Evolutionary conservation across 225 moss, liverwort and hornwort genomes (phyloP), one percentile per base, ranked within the genome.

Genomic region (Ulota crispa): DNA sequence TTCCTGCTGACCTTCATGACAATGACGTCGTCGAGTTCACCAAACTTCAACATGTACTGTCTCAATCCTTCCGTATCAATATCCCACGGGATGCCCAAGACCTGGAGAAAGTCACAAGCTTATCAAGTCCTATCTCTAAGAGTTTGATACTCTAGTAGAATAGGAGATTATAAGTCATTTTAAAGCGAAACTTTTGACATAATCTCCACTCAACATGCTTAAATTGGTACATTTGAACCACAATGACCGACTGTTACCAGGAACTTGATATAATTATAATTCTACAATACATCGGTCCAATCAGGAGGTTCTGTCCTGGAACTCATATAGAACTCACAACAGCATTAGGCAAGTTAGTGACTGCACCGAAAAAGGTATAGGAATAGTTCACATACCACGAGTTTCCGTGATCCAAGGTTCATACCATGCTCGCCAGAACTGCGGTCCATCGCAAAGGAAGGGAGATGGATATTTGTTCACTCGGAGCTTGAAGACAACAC

Each of bases 11-110:
- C 95, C 95, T 97, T 97, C 97, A 97, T 97, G 70, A 97, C 97
- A 78, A 97, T 97, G 50, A 95, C 93, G 78, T 97, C 97, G 85
- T 97, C 97, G 34, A 97, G 95, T 69, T 97, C 95, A 75, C 97
- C 97, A 81, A 93, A 97, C 88, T 93, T 94, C 73, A 89, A 75
- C 97, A 97, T 97, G 77, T 97, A 97, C 86, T 97, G 92, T 67
- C 95, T 92, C 77, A 97, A 92, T 79, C 95, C 95, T 89, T 97
- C 97, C 4, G 97, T 97, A 75, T 97, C 95, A 63, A 97, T 86
- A 86, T 97, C 97, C 97, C 97, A 97, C 13, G 97, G 97, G 74
- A 97, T 97, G 71, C 97, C 97, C 63, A 97, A 84, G 69, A 97
- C 95, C 95, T 95, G 85, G 71, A 81, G n/a, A 72, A 53, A 77